phyloP scores from a whole-genome alignment of 1,284 basidiomycete genomes.

The Ceratobasidium sp. region DNA sequence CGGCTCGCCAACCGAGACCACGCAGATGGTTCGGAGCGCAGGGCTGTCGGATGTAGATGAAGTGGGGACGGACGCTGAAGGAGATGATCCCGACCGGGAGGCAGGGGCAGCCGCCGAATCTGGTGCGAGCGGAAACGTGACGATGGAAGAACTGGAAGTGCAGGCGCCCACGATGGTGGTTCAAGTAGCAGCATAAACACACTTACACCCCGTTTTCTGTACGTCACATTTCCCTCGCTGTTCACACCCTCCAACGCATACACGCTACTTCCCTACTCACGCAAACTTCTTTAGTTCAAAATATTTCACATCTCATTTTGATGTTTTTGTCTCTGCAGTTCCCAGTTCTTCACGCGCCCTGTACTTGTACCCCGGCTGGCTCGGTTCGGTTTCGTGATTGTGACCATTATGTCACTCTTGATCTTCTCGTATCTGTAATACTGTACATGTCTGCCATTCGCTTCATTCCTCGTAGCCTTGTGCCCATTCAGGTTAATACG shows the following conservation, averaged over 20 bases:
- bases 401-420: neutral
- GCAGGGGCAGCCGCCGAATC: neutral
- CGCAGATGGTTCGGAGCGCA: neutral
- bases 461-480: neutral
- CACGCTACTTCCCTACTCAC: neutral
- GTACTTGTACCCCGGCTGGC: neutral
- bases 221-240: neutral
- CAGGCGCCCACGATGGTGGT: neutral
- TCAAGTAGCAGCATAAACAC: neutral
- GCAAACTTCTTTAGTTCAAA: neutral
- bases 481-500: neutral
- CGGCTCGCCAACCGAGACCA: constrained; percentile 13
- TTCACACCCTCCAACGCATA: neutral
- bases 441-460: neutral
- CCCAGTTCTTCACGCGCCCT: neutral
- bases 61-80: neutral
- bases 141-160: neutral
- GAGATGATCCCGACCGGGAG: neutral
- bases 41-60: constrained; percentile 26
- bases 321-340: neutral
- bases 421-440: neutral
- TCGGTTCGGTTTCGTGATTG: neutral
- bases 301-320: neutral
- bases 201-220: neutral
- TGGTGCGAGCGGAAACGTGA: neutral